Percentiles rank a stretch among this genome's conserved stretches.
These are phyloP conservation scores for Heritiera fomes DNA, from an alignment of 345 rosid genomes.

Conservation along the genomic window DNA sequence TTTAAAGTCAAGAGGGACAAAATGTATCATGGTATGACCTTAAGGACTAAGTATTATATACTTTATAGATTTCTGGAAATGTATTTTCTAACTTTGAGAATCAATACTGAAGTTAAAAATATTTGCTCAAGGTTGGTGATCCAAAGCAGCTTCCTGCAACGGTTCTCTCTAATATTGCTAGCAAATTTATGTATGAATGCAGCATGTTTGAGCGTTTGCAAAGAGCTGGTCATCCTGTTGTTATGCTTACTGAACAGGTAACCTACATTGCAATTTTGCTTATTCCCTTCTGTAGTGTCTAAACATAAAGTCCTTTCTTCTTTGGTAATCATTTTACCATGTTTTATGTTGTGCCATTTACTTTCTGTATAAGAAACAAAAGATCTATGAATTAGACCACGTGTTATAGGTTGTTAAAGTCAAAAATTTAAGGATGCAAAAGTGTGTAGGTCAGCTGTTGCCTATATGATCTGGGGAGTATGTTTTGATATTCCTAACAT, in stretches of 20 bases:
- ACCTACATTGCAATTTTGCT: constrained; percentile 15
- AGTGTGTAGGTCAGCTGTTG: background rate
- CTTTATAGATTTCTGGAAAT: background rate
- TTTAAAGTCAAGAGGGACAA: constrained; percentile 81
- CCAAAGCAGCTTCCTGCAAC: constrained; percentile 99
- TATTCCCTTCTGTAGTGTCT: background rate
- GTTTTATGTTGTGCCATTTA: background rate
- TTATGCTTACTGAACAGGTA: constrained; percentile 96
- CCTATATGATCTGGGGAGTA: background rate
- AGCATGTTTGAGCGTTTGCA: constrained; percentile 99
- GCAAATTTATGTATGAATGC: constrained; percentile 83
- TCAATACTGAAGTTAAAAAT: constrained; percentile 20
- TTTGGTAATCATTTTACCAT: background rate
- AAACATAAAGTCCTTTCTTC: background rate
- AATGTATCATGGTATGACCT: constrained; percentile 79
- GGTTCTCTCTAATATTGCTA: constrained; percentile 86
- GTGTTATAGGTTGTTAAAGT: background rate
- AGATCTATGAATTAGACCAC: background rate
- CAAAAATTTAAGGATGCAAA: background rate
- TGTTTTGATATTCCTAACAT: background rate
- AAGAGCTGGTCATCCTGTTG: constrained; percentile 88
- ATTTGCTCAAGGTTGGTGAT: constrained; percentile 72
- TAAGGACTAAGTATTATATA: background rate
- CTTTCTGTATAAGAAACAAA: background rate
- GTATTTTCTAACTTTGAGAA: background rate